Evolutionary conservation across 1,284 basidiomycete species (phyloP).

Genomic region (Trichosporon inkin): DNA sequence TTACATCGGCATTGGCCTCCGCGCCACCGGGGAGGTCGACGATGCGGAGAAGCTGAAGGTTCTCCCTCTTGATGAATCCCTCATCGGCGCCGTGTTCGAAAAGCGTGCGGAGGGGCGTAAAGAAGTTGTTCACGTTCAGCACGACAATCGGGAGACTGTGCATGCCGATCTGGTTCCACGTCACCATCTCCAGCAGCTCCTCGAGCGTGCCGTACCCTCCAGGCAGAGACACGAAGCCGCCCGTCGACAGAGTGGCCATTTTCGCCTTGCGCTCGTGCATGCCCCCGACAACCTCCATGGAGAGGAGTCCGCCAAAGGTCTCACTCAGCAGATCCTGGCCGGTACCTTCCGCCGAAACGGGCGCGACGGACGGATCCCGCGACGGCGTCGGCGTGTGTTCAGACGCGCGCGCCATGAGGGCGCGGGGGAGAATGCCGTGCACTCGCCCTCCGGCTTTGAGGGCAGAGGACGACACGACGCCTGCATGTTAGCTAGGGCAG

Average conservation of each 20-base stretch:
- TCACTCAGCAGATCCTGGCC: conserved; percentile 44
- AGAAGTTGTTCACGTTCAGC: conserved; percentile 76
- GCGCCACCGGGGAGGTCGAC: conserved; percentile 64
- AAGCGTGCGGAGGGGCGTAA: conserved; percentile 68
- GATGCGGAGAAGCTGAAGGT: conserved; percentile 62
- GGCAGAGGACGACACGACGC: conserved; percentile 67
- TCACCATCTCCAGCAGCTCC: conserved; percentile 85
- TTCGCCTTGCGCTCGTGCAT: conserved; percentile 90
- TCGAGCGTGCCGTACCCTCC: conserved; percentile 91
- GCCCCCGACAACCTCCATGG: conserved; percentile 61
- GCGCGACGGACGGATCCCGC: neutral
- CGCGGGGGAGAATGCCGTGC: conserved; percentile 74
- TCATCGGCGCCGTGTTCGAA: conserved; percentile 63
- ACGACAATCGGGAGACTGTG: conserved; percentile 74
- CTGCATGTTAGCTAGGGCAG: conserved; percentile 21
- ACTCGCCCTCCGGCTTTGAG: conserved; percentile 67
- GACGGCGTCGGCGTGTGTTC: conserved; percentile 29
- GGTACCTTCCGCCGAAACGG: conserved; percentile 38
- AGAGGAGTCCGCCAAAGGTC: conserved; percentile 48
- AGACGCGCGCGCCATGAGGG: conserved; percentile 48
- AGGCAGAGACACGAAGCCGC: conserved; percentile 79
- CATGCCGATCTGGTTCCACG: conserved; percentile 81
- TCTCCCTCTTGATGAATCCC: conserved; percentile 68
- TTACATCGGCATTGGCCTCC: conserved; percentile 57
- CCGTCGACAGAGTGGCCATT: conserved; percentile 69